These are phyloP conservation scores for Lignosus rhinocerotis DNA, from an alignment of 1,284 basidiomycete species.

Conservation along the genomic window DNA sequence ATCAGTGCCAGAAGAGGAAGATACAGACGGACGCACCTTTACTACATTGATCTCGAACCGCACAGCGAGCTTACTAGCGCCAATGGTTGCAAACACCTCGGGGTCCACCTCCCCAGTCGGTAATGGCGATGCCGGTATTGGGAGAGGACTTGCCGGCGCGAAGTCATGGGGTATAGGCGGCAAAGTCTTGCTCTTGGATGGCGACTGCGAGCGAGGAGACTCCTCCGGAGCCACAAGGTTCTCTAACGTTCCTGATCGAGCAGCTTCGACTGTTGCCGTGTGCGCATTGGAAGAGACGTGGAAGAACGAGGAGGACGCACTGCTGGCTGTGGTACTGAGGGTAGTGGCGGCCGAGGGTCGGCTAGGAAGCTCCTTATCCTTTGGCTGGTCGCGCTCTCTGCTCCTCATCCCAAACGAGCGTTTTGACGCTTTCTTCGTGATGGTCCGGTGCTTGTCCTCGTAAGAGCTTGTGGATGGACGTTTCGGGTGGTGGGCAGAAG, in stretches of 20 bases:
- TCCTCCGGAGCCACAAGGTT: conserved; percentile 38
- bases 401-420: conserved; percentile 64
- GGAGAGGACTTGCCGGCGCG: conserved; percentile 36
- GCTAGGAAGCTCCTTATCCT: conserved; percentile 46
- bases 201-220: conserved; percentile 40
- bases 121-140: conserved; percentile 44
- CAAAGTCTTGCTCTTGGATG: conserved; percentile 57
- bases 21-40: conserved; percentile 59
- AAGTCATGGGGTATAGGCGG: conserved; percentile 75
- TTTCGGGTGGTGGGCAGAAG: conserved; percentile 45
- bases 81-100: conserved; percentile 72
- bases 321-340: conserved; percentile 63
- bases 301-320: conserved; percentile 79
- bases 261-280: conserved; percentile 43
- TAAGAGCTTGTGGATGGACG: conserved; percentile 50
- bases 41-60: conserved; percentile 94
- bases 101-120: conserved; percentile 66
- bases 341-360: conserved; percentile 57
- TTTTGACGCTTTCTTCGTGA: conserved; percentile 76
- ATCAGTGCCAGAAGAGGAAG: conserved; percentile 6
- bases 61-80: conserved; percentile 78
- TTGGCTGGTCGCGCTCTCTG: conserved; percentile 39
- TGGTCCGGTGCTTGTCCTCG: conserved; percentile 51
- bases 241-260: conserved; percentile 32
- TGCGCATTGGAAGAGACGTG: conserved; percentile 63